A percentile compares a stretch with the other conserved stretches of the same genome.
Evolutionary conservation across 2,329 filamentous ascomycete species (phyloP).

Genomic region (Hansfordia pulvinata): DNA sequence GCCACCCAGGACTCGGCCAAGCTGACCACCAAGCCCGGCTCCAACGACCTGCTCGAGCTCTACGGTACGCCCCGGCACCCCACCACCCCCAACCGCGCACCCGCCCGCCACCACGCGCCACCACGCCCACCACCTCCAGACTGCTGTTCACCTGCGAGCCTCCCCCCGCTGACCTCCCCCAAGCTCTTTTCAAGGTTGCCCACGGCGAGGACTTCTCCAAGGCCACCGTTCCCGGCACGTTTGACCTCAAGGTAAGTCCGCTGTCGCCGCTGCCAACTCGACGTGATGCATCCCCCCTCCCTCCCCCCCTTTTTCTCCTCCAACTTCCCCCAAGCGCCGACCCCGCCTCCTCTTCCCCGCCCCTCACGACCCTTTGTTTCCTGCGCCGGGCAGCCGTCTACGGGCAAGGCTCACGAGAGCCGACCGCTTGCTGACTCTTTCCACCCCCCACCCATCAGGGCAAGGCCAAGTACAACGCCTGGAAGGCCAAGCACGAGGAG

Average conservation of each 20-base stretch:
- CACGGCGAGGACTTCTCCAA: constrained; percentile 40
- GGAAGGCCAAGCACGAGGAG: constrained; percentile 57
- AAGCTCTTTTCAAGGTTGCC: constrained; percentile 46
- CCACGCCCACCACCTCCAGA: background rate
- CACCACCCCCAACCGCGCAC: background rate
- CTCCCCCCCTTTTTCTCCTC: too few species aligned
- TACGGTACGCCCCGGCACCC: constrained; percentile 33
- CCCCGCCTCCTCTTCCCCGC: too few species aligned
- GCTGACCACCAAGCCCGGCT: constrained; percentile 49
- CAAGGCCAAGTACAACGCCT: constrained; percentile 71
- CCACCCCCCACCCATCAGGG: constrained; percentile 28
- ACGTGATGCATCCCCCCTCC: too few species aligned
- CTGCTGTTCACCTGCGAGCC: background rate
- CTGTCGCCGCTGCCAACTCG: background rate
- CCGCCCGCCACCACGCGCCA: background rate
- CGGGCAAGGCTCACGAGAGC: constrained; percentile 2
- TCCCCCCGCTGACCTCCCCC: background rate
- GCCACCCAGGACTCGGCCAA: constrained; percentile 52
- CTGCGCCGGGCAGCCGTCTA: too few species aligned
- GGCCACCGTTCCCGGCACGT: constrained; percentile 50
- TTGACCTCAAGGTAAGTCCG: constrained; percentile 50
- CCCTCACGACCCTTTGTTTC: too few species aligned
- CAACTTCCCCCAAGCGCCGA: too few species aligned
- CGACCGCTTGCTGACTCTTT: constrained; percentile 1
- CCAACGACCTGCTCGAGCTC: constrained; percentile 51